Conservation (phyloP, 495 filamentous ascomycete species). For the Pyrenula massariospora region DNA sequence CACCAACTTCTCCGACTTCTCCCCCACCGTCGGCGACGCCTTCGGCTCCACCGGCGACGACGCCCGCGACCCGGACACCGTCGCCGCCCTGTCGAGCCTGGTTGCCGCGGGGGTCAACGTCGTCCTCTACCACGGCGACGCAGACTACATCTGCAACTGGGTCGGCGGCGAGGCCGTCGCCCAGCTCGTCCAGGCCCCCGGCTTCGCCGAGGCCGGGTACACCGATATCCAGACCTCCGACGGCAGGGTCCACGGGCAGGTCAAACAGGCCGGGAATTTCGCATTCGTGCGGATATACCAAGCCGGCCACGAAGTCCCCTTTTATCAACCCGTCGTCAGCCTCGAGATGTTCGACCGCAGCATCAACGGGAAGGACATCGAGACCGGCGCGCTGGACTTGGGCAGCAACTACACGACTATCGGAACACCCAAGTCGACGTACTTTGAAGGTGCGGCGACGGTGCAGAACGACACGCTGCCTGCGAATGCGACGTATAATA, state of each 20-base stretch:
- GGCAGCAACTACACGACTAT: constrained; percentile 27
- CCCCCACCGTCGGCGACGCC: constrained; percentile 30
- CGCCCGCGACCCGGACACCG: constrained; percentile 22
- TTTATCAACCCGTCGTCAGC: constrained; percentile 54
- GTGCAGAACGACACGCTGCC: constrained; percentile 37
- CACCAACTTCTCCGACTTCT: constrained; percentile 41
- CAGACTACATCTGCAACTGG: constrained; percentile 55
- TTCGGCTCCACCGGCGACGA: constrained; percentile 48
- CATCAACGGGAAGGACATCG: constrained; percentile 44
- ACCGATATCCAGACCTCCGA: constrained; percentile 43
- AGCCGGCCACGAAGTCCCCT: constrained; percentile 59
- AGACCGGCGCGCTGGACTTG: constrained; percentile 37
- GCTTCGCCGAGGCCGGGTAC: constrained; percentile 39
- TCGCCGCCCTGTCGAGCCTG: constrained; percentile 37
- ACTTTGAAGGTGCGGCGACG: constrained; percentile 44
- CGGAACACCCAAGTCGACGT: constrained; percentile 38
- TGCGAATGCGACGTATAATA: constrained; percentile 41
- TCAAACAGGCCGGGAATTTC: constrained; percentile 56
- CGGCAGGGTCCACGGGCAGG: constrained; percentile 47
- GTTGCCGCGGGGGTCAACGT: constrained; percentile 38
- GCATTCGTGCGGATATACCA: constrained; percentile 60
- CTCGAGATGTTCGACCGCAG: constrained; percentile 48
- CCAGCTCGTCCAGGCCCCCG: constrained; percentile 27
- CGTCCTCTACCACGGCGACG: constrained; percentile 47
- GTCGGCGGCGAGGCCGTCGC: constrained; percentile 44